Base-by-base conservation (phyloP, 352 stramenopile genomes). In the Phytophthora boehmeriae region DNA sequence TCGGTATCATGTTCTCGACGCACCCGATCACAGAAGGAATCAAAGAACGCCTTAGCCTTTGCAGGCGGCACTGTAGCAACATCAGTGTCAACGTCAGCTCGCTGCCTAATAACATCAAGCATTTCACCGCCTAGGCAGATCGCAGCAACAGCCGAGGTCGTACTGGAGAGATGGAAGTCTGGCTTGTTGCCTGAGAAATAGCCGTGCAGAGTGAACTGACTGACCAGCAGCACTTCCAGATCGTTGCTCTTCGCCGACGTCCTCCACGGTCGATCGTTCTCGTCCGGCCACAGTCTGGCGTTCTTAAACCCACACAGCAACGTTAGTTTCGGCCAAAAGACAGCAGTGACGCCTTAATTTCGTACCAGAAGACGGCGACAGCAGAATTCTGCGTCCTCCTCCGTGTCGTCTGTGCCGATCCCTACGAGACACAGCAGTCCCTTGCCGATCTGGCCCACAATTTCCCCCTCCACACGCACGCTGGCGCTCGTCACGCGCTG, bases 141-240 rank as follows among this genome's bases (percentile, higher is more conserved):
- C 38, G 5, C 8, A 28, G 5, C n/a, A 52, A 22, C 13, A 1
- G 34, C 11, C 41, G 2, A 30, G 13, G 14, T 50, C 79, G 54
- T 78, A 93, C 87, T 96, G 17, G 86, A 75, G 56, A 94, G 73
- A 50, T 95, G 87, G 62, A 89, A 96, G 63, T 96, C 85, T 20
- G 87, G 87, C 42, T 93, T 96, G 76, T 96, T 96, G 62, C 87
- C 87, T 1, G 63, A 59, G 39, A 96, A 87, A 59, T 85, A 90
- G 13, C 83, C 84, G 58, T 92, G 76, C 38, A 96, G 73, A 39
- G 87, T 96, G 67, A 96, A 96, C 63, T 96, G 87, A 60, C 86
- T 95, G 52, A 96, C 84, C n/a, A 96, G 59, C 36, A 96, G 62
- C 66, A 96, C 79, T n/a, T 93, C 78, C 45, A 76, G 83, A 46